Conservation (phyloP, 2,329 filamentous ascomycete genomes). For the Pseudocercospora crystallina region DNA sequence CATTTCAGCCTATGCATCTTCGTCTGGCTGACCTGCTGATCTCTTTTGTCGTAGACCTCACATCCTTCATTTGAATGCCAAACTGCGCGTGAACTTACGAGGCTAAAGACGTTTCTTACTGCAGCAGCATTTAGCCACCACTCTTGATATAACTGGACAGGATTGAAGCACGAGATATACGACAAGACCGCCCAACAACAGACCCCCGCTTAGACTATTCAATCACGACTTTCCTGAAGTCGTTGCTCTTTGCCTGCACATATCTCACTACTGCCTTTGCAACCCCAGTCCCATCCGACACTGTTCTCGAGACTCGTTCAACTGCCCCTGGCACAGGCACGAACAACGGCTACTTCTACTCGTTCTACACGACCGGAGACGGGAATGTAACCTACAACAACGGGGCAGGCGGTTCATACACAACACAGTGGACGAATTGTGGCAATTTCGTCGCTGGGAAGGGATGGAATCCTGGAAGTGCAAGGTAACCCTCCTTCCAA, state of each 20-base stretch:
- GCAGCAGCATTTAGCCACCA: too few relatives aligned
- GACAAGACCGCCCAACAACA: too few relatives aligned
- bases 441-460: conserved; percentile 60
- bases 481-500: conserved; percentile 40
- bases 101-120: too few relatives aligned
- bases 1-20: too few relatives aligned
- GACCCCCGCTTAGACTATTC: too few relatives aligned
- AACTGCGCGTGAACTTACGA: too few relatives aligned
- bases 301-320: conserved; percentile 35
- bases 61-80: too few relatives aligned
- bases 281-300: conserved; percentile 33
- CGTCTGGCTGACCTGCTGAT: too few relatives aligned
- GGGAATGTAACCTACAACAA: conserved; percentile 57
- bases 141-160: too few relatives aligned
- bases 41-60: too few relatives aligned
- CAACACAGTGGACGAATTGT: conserved; percentile 45
- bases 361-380: conserved; percentile 59
- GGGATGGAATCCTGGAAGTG: conserved; percentile 57
- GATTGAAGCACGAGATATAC: too few relatives aligned
- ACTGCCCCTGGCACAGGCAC: conserved; percentile 51
- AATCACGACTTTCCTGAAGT: too few relatives aligned
- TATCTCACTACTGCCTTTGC: conserved; percentile 38
- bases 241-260: conserved; percentile 39
- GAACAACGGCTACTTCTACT: conserved; percentile 61
- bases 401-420: conserved; percentile 50